Evolutionary conservation across 768 basidiomycete species (phyloP).

Genomic region (Xerocomellus intermedius): DNA sequence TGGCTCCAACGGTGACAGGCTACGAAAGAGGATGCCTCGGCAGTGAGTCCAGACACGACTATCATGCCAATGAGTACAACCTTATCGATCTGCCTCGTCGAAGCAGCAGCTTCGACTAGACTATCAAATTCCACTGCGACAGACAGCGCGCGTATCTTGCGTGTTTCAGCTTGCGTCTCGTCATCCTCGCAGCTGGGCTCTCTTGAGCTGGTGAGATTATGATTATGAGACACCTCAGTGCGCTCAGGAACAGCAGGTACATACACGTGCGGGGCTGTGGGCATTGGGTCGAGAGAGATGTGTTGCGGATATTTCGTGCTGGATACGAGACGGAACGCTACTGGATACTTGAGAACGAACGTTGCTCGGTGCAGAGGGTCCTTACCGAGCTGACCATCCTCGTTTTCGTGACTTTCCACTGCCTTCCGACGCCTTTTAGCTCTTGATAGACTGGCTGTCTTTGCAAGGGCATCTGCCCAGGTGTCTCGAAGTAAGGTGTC

Average conservation of each 20-base stretch:
- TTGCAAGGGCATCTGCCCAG: constrained; percentile 18
- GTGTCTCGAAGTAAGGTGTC: constrained; percentile 22
- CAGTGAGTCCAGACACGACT: neutral
- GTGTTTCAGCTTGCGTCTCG: constrained; percentile 40
- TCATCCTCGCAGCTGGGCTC: constrained; percentile 53
- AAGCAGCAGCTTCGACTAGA: constrained; percentile 21
- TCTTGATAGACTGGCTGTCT: neutral
- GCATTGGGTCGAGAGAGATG: constrained; percentile 45
- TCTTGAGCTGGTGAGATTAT: constrained; percentile 36
- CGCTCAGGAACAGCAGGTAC: constrained; percentile 5
- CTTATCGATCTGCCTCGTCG: constrained; percentile 19
- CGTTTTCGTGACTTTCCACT: neutral
- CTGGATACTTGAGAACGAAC: neutral
- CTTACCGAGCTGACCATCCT: neutral
- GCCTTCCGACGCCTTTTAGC: constrained; percentile 5
- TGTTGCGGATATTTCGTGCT: constrained; percentile 26
- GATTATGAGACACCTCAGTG: neutral
- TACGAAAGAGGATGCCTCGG: constrained; percentile 9
- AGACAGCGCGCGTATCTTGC: constrained; percentile 38
- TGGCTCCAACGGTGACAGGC: constrained; percentile 11
- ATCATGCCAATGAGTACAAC: constrained; percentile 1
- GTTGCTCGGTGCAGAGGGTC: neutral
- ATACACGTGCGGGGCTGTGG: constrained; percentile 38
- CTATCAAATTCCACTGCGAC: constrained; percentile 40
- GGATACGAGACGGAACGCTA: constrained; percentile 54